Evolutionary conservation across 768 basidiomycete genomes (phyloP), one percentile per base, ranked within the genome.

Genomic region (Boletus subparvulus): DNA sequence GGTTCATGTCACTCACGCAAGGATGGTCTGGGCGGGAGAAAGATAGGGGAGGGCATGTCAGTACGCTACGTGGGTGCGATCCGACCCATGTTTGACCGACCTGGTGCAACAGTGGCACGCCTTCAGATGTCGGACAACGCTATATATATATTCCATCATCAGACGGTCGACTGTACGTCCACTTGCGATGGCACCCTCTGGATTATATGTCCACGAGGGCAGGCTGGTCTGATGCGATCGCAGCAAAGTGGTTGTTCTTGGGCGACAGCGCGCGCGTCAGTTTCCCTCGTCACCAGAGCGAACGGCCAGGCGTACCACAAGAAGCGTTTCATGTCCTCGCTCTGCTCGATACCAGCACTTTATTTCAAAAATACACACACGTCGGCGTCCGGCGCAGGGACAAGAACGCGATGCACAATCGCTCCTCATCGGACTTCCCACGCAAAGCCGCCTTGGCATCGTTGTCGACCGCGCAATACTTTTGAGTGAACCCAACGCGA

Each of bases 231-330:
- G 85, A 85, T 11, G 85, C 86, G 30, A 86, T 65, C 6, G 86
- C 85, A 1, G 86, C 81, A 65, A 88, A 88, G 65, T 88, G 87
- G 67, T 87, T 87, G 68, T 88, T 78, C 86, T 86, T 86, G 16
- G 24, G 28, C 4, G n/a, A 21, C 11, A 3, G 6, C 32, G 32
- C 46, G 17, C 30, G 21, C 5, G 14, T 60, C 50, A 60, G 36
- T 4, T 3, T 28, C 16, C 19, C 8, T 43, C 14, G n/a, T 14
- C 39, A 1, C 45, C 6, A 2, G 28, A 13, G n/a, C 33, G 10
- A 56, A 40, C n/a, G 32, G 6, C n/a, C 3, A 13, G 13, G 66
- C 75, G 16, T 64, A 85, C 86, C 87, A 89, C n/a, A 87, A 69
- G 72, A 87, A 88, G 10, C 80, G 78, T 60, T 86, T 88, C 86